These are phyloP conservation scores for Halophytophthora batemanensis DNA, from an alignment of 352 stramenopile genomes.

Conservation along the genomic window DNA sequence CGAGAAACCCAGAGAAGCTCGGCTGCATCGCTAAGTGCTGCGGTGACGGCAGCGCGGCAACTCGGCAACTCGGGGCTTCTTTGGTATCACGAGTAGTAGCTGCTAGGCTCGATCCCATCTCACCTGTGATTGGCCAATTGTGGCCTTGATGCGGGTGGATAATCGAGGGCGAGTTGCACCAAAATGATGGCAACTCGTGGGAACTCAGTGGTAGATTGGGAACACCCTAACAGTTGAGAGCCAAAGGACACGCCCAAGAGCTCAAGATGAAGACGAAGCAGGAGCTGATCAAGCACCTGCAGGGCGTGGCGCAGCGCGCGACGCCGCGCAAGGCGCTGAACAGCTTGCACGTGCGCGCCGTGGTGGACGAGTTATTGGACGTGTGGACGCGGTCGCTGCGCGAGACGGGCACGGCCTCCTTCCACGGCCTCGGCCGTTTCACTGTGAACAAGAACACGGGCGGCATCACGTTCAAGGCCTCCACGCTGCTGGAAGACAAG, in stretches of 20 bases:
- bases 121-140: too few relatives aligned
- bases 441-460: slow-evolving; percentile 41
- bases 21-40: too few relatives aligned
- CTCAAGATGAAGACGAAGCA: slow-evolving; percentile 33
- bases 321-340: slow-evolving; percentile 41
- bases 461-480: slow-evolving; percentile 48
- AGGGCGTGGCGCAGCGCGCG: slow-evolving; percentile 28
- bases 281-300: slow-evolving; percentile 48
- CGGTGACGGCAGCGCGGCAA: too few relatives aligned
- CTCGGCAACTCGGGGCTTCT: too few relatives aligned
- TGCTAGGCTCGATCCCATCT: too few relatives aligned
- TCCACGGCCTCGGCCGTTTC: slow-evolving; percentile 41
- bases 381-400: slow-evolving; percentile 41
- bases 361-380: slow-evolving; percentile 39
- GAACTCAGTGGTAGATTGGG: too few relatives aligned
- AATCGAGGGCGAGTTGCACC: too few relatives aligned
- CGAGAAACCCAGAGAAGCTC: too few relatives aligned
- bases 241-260: slow-evolving; percentile 6
- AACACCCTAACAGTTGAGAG: too few relatives aligned
- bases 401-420: slow-evolving; percentile 37
- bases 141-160: too few relatives aligned
- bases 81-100: too few relatives aligned
- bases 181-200: too few relatives aligned
- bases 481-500: slow-evolving; percentile 30
- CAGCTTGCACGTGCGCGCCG: slow-evolving; percentile 35